phyloP scores from a whole-genome alignment of 257 asterid genomes.

The Parsonsia alboflavescens region DNA sequence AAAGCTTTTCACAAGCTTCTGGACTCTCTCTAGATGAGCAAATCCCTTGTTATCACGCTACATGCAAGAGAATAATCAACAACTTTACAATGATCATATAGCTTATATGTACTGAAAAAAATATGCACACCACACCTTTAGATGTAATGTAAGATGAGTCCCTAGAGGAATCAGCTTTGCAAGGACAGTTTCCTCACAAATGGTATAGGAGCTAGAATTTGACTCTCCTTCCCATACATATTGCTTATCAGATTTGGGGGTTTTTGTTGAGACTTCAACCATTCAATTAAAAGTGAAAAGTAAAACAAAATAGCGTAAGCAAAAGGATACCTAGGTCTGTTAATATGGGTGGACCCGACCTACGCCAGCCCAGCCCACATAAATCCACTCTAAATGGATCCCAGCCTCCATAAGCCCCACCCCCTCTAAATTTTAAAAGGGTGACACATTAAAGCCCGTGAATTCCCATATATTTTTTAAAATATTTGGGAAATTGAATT shows the following conservation, averaged over 20 bases:
- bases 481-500: too few relatives aligned
- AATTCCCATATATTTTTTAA: too few relatives aligned
- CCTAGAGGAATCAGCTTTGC: slow-evolving; percentile 84
- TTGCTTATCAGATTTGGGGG: slow-evolving; percentile 93
- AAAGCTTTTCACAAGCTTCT: slow-evolving; percentile 87
- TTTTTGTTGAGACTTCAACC: slow-evolving; percentile 98
- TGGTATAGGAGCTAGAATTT: slow-evolving; percentile 85
- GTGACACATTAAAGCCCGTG: too few relatives aligned
- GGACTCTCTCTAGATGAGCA: slow-evolving; percentile 88
- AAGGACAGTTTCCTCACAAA: slow-evolving; percentile 89
- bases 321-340: too few relatives aligned
- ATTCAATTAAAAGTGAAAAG: slow-evolving; percentile 19
- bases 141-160: slow-evolving; percentile 84
- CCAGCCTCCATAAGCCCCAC: too few relatives aligned
- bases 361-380: too few relatives aligned
- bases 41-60: slow-evolving; percentile 90
- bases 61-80: slow-evolving; percentile 15
- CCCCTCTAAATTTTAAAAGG: too few relatives aligned
- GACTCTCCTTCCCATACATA: slow-evolving; percentile 98
- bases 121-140: slow-evolving; percentile 50
- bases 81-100: slow-evolving; percentile 5
- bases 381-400: too few relatives aligned
- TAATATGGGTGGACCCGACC: too few relatives aligned
- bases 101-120: neutral
- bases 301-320: slow-evolving; percentile 6